phyloP scores from a whole-genome alignment of 2,329 filamentous ascomycete genomes.

The Colletotrichum sp. region DNA sequence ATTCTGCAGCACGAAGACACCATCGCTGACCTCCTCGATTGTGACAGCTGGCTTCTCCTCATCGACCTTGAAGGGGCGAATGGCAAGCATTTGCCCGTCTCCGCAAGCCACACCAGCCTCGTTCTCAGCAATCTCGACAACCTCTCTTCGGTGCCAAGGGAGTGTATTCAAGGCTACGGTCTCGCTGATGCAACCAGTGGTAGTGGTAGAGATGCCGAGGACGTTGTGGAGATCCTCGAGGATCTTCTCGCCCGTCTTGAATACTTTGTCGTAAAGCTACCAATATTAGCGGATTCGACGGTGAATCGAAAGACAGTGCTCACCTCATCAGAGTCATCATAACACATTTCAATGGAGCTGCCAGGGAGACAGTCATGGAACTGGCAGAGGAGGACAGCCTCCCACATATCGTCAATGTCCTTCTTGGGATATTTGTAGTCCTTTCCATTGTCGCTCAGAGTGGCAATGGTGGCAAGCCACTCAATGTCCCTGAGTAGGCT shows the following conservation, averaged over 20 bases:
- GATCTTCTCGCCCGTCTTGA: conserved; percentile 75
- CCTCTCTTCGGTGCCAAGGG: conserved; percentile 80
- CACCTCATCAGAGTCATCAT: conserved; percentile 88
- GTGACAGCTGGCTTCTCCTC: conserved; percentile 54
- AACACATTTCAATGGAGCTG: conserved; percentile 97
- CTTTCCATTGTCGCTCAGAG: conserved; percentile 65
- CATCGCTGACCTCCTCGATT: conserved; percentile 55
- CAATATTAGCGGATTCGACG: not conserved
- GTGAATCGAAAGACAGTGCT: conserved; percentile 20
- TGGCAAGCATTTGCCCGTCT: conserved; percentile 54
- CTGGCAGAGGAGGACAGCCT: conserved; percentile 87
- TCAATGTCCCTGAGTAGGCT: conserved; percentile 87
- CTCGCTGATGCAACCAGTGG: conserved; percentile 44
- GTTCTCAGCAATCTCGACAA: conserved; percentile 67
- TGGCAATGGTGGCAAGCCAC: conserved; percentile 84
- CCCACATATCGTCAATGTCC: conserved; percentile 97
- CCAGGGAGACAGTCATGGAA: conserved; percentile 98
- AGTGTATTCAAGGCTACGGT: conserved; percentile 81
- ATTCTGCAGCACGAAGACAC: conserved; percentile 81
- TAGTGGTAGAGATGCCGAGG: conserved; percentile 64
- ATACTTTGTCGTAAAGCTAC: conserved; percentile 81
- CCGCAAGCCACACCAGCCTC: conserved; percentile 62
- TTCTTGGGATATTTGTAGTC: conserved; percentile 91
- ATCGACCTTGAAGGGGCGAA: conserved; percentile 54
- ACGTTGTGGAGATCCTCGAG: conserved; percentile 72